These are phyloP conservation scores for Candida quercuum DNA, from an alignment of 805 yeast genomes.

Conservation along the genomic window DNA sequence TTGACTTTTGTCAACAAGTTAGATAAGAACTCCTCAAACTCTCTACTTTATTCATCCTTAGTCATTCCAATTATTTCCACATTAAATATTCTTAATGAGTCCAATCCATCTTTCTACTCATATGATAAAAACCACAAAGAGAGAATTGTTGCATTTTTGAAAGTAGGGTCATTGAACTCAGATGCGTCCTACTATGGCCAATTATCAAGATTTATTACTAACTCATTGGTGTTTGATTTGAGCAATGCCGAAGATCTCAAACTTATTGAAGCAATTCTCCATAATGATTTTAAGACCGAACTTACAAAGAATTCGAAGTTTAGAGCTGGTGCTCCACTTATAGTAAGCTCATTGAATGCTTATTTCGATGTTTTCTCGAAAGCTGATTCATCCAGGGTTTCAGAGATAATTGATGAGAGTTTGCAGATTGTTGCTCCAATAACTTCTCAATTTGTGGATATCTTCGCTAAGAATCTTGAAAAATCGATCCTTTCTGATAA, in stretches of 20 bases:
- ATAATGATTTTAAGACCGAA: slow-evolving; percentile 22
- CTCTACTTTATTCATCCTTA: slow-evolving; percentile 39
- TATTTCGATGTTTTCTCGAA: slow-evolving; percentile 20
- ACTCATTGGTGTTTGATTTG: slow-evolving; percentile 10
- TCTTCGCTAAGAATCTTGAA: slow-evolving; percentile 16
- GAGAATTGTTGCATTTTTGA: slow-evolving; percentile 40
- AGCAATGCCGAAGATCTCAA: slow-evolving; percentile 15
- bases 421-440: slow-evolving; percentile 12
- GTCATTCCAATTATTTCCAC: slow-evolving; percentile 46
- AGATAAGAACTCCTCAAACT: slow-evolving; percentile 26
- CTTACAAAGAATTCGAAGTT: slow-evolving; percentile 25
- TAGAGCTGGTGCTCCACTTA: slow-evolving; percentile 25
- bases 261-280: slow-evolving; percentile 26
- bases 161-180: slow-evolving; percentile 50
- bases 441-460: slow-evolving; percentile 14
- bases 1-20: slow-evolving; percentile 24
- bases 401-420: slow-evolving; percentile 13
- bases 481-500: slow-evolving; percentile 5
- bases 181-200: slow-evolving; percentile 41
- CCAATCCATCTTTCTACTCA: slow-evolving; percentile 49
- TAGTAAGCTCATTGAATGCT: slow-evolving; percentile 26
- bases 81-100: slow-evolving; percentile 36
- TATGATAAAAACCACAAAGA: slow-evolving; percentile 43
- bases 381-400: slow-evolving; percentile 1
- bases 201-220: slow-evolving; percentile 18